Conservation (phyloP, 1,284 basidiomycete species). For the Amylostereum areolatum region DNA sequence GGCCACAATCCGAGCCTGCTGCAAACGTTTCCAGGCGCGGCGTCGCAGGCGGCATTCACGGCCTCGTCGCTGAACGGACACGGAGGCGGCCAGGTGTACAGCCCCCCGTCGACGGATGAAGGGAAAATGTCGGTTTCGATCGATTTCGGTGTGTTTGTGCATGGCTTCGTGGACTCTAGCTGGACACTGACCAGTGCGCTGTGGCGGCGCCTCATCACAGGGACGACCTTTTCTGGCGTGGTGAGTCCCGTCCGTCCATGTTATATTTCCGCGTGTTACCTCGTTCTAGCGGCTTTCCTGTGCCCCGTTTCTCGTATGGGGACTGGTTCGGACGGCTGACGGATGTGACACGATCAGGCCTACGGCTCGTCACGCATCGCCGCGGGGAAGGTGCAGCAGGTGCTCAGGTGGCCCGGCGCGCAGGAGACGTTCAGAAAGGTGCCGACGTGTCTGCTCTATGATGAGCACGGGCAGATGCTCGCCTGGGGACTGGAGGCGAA, state of each 20-base stretch:
- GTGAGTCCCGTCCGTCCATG: too few species aligned
- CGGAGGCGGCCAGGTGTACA: too few species aligned
- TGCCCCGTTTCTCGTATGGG: neutral
- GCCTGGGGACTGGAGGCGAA: constrained; percentile 81
- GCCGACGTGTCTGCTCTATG: constrained; percentile 73
- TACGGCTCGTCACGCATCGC: constrained; percentile 78
- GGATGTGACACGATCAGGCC: constrained; percentile 36
- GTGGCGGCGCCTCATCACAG: constrained; percentile 27
- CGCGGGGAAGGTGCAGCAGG: constrained; percentile 71
- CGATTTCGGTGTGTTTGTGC: constrained; percentile 58
- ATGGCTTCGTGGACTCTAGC: constrained; percentile 4
- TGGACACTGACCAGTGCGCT: constrained; percentile 7
- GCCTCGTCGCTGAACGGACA: constrained; percentile 14
- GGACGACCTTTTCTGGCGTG: constrained; percentile 79
- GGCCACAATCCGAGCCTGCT: neutral
- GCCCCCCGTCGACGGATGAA: constrained; percentile 37
- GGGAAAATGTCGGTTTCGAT: constrained; percentile 71
- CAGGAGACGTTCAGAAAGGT: constrained; percentile 78
- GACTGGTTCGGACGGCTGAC: neutral
- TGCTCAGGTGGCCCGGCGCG: constrained; percentile 73
- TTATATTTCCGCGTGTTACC: too few species aligned
- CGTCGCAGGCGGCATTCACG: constrained; percentile 11
- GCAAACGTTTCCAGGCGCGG: constrained; percentile 15
- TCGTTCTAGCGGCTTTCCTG: too few species aligned
- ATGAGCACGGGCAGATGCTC: constrained; percentile 59